These are phyloP conservation scores for Hygrophorus russula DNA, from an alignment of 768 basidiomycete genomes.

Conservation along the genomic window DNA sequence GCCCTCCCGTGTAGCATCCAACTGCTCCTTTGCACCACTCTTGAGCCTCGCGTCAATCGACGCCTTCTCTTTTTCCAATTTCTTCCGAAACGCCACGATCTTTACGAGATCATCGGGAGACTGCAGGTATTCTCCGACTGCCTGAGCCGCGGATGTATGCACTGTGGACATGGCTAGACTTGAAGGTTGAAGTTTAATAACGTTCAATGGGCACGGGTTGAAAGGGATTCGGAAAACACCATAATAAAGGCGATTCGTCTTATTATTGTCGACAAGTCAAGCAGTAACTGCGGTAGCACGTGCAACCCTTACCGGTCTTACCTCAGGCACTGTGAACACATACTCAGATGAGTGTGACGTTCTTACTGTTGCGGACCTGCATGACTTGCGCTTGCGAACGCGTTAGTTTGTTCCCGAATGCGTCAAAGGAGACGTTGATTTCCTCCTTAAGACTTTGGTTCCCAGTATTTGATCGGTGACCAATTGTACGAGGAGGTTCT, in stretches of 20 bases:
- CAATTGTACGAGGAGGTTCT: slow-evolving; percentile 63
- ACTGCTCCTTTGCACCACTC: slow-evolving; percentile 85
- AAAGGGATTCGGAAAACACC: too few relatives aligned
- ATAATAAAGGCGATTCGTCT: too few relatives aligned
- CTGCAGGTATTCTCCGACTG: slow-evolving; percentile 83
- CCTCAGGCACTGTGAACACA: too few relatives aligned
- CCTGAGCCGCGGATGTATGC: slow-evolving; percentile 70
- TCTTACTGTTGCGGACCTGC: too few relatives aligned
- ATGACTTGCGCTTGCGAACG: too few relatives aligned
- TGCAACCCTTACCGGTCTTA: too few relatives aligned
- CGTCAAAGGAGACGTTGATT: slow-evolving; percentile 63
- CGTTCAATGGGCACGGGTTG: too few relatives aligned
- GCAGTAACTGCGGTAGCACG: too few relatives aligned
- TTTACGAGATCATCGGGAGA: slow-evolving; percentile 91
- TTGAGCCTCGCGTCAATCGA: slow-evolving; percentile 87
- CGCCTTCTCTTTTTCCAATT: slow-evolving; percentile 92
- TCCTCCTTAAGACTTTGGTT: slow-evolving; percentile 62
- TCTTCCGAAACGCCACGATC: slow-evolving; percentile 81
- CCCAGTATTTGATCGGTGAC: not conserved
- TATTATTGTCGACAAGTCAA: too few relatives aligned
- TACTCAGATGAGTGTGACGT: too few relatives aligned
- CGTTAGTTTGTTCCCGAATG: slow-evolving; percentile 71
- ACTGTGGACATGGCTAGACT: slow-evolving; percentile 31
- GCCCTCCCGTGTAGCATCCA: slow-evolving; percentile 84
- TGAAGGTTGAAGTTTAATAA: too few relatives aligned